Evolutionary conservation across 2,329 filamentous ascomycete genomes (phyloP).

Genomic region (Cytospora paraplurivora): DNA sequence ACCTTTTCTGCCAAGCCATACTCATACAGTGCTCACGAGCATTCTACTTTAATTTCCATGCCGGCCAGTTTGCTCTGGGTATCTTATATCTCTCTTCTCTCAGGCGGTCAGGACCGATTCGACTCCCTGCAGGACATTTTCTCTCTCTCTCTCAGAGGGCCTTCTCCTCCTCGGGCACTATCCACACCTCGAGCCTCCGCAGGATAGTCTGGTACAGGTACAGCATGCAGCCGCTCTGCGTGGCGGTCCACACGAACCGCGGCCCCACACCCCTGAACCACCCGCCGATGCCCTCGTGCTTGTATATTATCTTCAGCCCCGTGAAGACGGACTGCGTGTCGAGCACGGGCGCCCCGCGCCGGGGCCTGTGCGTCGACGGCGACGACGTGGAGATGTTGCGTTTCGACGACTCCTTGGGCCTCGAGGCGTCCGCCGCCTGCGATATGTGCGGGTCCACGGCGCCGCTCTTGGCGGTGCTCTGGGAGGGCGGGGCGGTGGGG

Average conservation of each 20-base stretch:
- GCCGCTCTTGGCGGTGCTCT: constrained; percentile 15
- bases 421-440: constrained; percentile 35
- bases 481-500: constrained; percentile 28
- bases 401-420: constrained; percentile 53
- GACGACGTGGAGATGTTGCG: constrained; percentile 87
- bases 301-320: constrained; percentile 85
- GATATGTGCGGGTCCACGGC: constrained; percentile 26
- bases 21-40: constrained; percentile 23
- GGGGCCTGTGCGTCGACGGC: constrained; percentile 78
- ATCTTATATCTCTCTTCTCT: constrained; percentile 21
- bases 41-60: not conserved
- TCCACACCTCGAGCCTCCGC: constrained; percentile 67
- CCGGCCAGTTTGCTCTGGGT: constrained; percentile 23
- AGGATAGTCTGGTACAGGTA: constrained; percentile 90
- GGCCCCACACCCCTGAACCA: constrained; percentile 96
- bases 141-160: not conserved
- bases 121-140: not conserved
- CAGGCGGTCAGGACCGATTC: constrained; percentile 7
- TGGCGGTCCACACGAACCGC: constrained; percentile 92
- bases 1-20: constrained; percentile 22
- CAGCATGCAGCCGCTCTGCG: constrained; percentile 95
- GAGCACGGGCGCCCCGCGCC: constrained; percentile 76
- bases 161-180: constrained; percentile 35
- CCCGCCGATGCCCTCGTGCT: constrained; percentile 81
- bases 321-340: constrained; percentile 88